Conservation (phyloP, 495 filamentous ascomycete species). For the Penicillium pancosmium region DNA sequence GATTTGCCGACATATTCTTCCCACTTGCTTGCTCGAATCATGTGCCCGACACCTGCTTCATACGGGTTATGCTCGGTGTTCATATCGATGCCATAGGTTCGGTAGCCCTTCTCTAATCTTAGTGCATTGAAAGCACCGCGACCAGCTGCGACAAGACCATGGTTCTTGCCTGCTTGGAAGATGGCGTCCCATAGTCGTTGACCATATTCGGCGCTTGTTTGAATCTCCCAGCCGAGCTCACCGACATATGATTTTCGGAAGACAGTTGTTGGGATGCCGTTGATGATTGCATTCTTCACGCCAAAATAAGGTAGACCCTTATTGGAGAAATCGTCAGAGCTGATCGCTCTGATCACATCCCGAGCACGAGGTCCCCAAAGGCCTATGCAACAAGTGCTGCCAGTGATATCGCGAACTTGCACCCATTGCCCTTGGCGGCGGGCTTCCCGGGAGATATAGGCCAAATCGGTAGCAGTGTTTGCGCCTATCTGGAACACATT, state of each 20-base stretch:
- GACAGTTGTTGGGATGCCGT: slow-evolving; percentile 43
- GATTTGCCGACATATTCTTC: slow-evolving; percentile 43
- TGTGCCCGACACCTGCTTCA: slow-evolving; percentile 45
- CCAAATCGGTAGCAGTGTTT: slow-evolving; percentile 46
- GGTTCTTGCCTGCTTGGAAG: slow-evolving; percentile 44
- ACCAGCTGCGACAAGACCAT: slow-evolving; percentile 51
- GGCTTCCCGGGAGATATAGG: slow-evolving; percentile 46
- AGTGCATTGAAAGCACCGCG: slow-evolving; percentile 51
- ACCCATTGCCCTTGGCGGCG: slow-evolving; percentile 41
- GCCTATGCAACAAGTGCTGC: slow-evolving; percentile 52
- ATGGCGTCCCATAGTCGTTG: slow-evolving; percentile 49
- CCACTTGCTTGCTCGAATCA: slow-evolving; percentile 39
- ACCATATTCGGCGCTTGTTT: slow-evolving; percentile 50
- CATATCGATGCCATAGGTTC: slow-evolving; percentile 47
- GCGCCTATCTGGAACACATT: slow-evolving; percentile 50
- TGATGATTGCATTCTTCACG: slow-evolving; percentile 37
- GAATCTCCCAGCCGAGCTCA: slow-evolving; percentile 55
- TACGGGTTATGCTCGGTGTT: slow-evolving; percentile 53
- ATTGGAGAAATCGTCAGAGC: slow-evolving; percentile 43
- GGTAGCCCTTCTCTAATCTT: slow-evolving; percentile 51
- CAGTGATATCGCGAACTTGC: slow-evolving; percentile 51
- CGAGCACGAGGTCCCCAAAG: slow-evolving; percentile 53
- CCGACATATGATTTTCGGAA: slow-evolving; percentile 52
- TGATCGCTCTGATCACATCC: slow-evolving; percentile 37
- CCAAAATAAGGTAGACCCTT: slow-evolving; percentile 41